phyloP scores from a whole-genome alignment of 1,139 yeast genomes.

The Candida dubliniensis region DNA sequence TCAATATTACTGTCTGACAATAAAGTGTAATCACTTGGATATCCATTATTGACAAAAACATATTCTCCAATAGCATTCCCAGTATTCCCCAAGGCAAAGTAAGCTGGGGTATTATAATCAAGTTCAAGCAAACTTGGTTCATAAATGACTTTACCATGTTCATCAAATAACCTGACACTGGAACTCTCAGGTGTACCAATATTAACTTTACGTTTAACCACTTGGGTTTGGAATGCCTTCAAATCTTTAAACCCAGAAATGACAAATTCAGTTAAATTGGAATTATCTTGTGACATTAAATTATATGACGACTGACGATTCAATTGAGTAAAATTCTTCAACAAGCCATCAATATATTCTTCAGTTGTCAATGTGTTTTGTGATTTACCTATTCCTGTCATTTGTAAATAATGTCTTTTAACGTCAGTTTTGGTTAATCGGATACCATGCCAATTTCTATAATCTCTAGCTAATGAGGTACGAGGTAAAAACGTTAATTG shows the following conservation, averaged over 20 bases:
- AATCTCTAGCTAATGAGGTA: slow-evolving; percentile 82
- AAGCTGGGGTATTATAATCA: slow-evolving; percentile 37
- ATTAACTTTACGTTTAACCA: slow-evolving; percentile 20
- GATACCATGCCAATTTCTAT: slow-evolving; percentile 70
- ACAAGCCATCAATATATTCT: slow-evolving; percentile 28
- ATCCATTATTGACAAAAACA: slow-evolving; percentile 35
- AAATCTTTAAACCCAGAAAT: slow-evolving; percentile 26
- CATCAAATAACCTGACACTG: slow-evolving; percentile 27
- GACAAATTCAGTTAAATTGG: slow-evolving; percentile 27
- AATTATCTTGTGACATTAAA: slow-evolving; percentile 29
- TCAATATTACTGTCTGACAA: slow-evolving; percentile 22
- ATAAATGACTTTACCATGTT: slow-evolving; percentile 24
- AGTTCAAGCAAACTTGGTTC: slow-evolving; percentile 29
- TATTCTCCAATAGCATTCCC: slow-evolving; percentile 29
- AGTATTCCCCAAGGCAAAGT: slow-evolving; percentile 29
- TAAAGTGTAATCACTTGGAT: slow-evolving; percentile 27
- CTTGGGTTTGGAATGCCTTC: slow-evolving; percentile 26
- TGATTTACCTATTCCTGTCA: slow-evolving; percentile 28
- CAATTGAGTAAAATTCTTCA: slow-evolving; percentile 23
- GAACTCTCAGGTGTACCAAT: slow-evolving; percentile 25
- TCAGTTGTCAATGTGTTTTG: slow-evolving; percentile 29
- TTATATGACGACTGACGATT: slow-evolving; percentile 21
- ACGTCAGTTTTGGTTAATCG: slow-evolving; percentile 64
- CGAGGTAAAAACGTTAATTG: slow-evolving; percentile 80
- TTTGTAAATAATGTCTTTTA: slow-evolving; percentile 40